Base-by-base conservation (phyloP, 345 rosid genomes). In the Euphorbia tirucalli region DNA sequence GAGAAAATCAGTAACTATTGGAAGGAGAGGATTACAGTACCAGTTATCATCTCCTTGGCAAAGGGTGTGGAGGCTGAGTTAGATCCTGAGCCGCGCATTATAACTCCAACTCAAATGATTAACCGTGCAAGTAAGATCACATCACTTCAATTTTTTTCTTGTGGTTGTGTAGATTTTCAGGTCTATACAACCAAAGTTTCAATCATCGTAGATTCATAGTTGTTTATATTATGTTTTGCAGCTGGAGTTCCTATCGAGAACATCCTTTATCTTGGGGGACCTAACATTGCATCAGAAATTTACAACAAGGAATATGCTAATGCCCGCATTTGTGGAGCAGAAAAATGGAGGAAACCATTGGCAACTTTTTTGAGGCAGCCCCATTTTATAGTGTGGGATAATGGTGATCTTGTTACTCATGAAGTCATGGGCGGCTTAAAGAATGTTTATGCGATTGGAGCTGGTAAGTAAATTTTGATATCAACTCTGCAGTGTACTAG, bases 371-470 rank as follows among this genome's bases (percentile, higher is more conserved):
- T 95, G 74, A 88, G 97, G 82, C 99, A 89, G 62, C 87, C 99
- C 21, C 96, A 95, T 70, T 95, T 92, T 68, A 84, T 89, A 48
- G 99, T 95, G 28, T 95, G 99, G 97, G 99, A 95, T 78, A 95
- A 95, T 67, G 86, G 89, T 75, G 99, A 95, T 79, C 97, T 95
- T 64, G 90, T 92, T 61, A 95, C 99, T 77, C 99, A 95, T 81
- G 99, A 95, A 84, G 97, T 95, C 61, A 92, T 95, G 97, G 99
- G 99, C 73, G 97, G 99, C 60, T 84, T 92, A 61, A 92, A 95
- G 89, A 95, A 95, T 76, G 99, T 95, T 44, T 95, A 92, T 66
- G 99, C 99, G 80, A 95, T 95, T 80, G 99, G 99, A 85, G 99
- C 99, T 22, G 99, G 97, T 95, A 77, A 82, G 79, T 28, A 39